Base-by-base conservation (phyloP, 179 eudicot genomes). In the Drosera spatulata region DNA sequence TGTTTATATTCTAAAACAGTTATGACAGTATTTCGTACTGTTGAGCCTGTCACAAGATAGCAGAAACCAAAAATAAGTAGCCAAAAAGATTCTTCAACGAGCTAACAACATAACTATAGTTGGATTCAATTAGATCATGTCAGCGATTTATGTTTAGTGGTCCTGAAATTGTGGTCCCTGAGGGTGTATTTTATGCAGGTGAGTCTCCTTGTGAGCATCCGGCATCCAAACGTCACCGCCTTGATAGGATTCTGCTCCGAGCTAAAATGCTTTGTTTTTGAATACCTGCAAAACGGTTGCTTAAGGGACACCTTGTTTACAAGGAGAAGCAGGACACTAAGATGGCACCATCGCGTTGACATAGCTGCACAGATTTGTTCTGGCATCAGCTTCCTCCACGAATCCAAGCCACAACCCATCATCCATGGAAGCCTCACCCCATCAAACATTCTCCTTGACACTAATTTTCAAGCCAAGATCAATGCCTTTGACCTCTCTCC, bases 221-320 rank as follows among this genome's bases (percentile, higher is more conserved):
- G 84, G 62, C 95, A 88, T 64, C 88, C 86, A 9, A 73, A 78
- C 55, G 50, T 88, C 39, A 66, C 77, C 3, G 61, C 82, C 0
- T 53, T 84, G 61, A 64, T 78, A 2, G 96, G 96, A 58, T 80
- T 75, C 68, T 86, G 96, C 78, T 61, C 74, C 0, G 82, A 83
- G 57, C 79, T 78, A 46, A 79, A 62, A 61, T 88, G 88, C 70
- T 68, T 88, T 4, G 82, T 82, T 7, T 88, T 73, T 2, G 96
- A 88, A 64, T 83, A 81, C 74, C 78, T 82, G 86, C 85, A 78
- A 66, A 83, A 81, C 33, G 84, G 89, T 59, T 74, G 87, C 79
- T 62, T 88, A 50, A 64, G 84, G 58, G 84, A 88, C 68, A 70
- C 66, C 62, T 43, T 88, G n/a, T 88, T 82, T 71, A 70, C 83